Evolutionary conservation across 495 filamentous ascomycete genomes (phyloP).

Genomic region (Evernia prunastri): DNA sequence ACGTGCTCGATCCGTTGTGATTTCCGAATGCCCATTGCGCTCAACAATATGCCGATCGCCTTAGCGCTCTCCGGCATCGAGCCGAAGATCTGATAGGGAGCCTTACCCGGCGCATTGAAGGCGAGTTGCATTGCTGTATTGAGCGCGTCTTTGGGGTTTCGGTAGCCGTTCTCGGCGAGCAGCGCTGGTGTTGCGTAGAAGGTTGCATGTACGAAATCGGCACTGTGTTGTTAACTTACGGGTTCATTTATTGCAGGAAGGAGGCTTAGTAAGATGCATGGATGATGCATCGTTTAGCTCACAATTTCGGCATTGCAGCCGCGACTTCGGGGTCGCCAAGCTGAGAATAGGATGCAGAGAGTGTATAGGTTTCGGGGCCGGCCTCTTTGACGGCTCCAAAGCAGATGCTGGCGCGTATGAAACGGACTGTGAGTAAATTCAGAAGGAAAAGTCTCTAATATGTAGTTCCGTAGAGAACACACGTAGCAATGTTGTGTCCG

Average conservation of each 20-base stretch:
- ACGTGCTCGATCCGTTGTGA: neutral
- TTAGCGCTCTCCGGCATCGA: constrained; percentile 1
- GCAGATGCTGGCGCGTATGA: neutral
- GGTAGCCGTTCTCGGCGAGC: neutral
- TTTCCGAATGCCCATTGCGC: neutral
- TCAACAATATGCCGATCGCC: constrained; percentile 2
- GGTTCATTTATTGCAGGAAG: too few species aligned
- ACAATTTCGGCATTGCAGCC: constrained; percentile 2
- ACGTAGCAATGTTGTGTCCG: neutral
- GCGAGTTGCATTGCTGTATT: constrained; percentile 3
- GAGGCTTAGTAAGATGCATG: too few species aligned
- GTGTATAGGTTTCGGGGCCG: neutral
- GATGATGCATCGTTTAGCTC: neutral
- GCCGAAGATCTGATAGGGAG: constrained; percentile 1
- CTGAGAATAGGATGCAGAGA: constrained; percentile 1
- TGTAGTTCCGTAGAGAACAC: neutral
- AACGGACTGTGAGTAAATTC: neutral
- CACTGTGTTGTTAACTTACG: neutral
- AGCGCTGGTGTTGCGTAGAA: constrained; percentile 2
- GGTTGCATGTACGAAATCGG: constrained; percentile 3
- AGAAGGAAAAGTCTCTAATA: neutral
- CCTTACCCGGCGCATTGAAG: constrained; percentile 2
- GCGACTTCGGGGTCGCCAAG: constrained; percentile 2
- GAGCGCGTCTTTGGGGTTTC: neutral
- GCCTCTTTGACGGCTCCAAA: constrained; percentile 2